Percentiles rank a stretch among this genome's conserved stretches.
Evolutionary conservation across 2,329 filamentous ascomycete species (phyloP).

Genomic region (Bipolaris bicolor): DNA sequence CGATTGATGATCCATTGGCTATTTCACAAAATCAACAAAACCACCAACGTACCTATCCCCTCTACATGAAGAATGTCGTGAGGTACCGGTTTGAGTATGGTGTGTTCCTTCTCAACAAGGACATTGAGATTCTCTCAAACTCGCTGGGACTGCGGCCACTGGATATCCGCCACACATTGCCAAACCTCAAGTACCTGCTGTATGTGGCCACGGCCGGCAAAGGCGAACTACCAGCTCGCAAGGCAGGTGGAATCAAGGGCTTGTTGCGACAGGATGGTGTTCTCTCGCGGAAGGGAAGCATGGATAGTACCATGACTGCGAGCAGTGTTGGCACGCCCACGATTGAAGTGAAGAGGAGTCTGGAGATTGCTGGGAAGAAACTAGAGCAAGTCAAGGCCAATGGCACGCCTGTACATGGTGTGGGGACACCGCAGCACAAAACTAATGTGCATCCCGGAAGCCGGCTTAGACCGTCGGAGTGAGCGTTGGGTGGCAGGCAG

Average conservation of each 20-base stretch:
- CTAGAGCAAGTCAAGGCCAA: conserved; percentile 23
- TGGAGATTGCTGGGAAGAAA: conserved; percentile 25
- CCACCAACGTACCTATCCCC: conserved; percentile 66
- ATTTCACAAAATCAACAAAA: conserved; percentile 47
- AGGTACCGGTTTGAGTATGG: conserved; percentile 95
- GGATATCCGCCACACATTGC: conserved; percentile 89
- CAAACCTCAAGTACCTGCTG: conserved; percentile 90
- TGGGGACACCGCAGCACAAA: conserved; percentile 29
- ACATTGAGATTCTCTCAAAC: conserved; percentile 75
- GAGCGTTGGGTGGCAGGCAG: conserved; percentile 2
- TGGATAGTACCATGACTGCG: conserved; percentile 39
- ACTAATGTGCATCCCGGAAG: conserved; percentile 28
- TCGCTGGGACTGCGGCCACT: conserved; percentile 77
- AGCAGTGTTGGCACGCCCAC: conserved; percentile 35
- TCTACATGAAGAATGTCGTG: conserved; percentile 73
- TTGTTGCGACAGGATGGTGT: conserved; percentile 36
- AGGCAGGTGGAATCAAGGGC: conserved; percentile 46
- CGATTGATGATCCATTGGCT: conserved; percentile 75
- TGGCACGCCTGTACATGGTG: conserved; percentile 16
- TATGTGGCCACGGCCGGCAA: conserved; percentile 87
- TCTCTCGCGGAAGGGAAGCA: conserved; percentile 39
- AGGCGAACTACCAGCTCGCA: conserved; percentile 59
- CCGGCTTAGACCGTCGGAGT: conserved; percentile 34
- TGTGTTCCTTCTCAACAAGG: conserved; percentile 95
- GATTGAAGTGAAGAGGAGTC: conserved; percentile 26